Evolutionary conservation across 1,284 basidiomycete genomes (phyloP).

Genomic region (Ganoderma leucocontextum): DNA sequence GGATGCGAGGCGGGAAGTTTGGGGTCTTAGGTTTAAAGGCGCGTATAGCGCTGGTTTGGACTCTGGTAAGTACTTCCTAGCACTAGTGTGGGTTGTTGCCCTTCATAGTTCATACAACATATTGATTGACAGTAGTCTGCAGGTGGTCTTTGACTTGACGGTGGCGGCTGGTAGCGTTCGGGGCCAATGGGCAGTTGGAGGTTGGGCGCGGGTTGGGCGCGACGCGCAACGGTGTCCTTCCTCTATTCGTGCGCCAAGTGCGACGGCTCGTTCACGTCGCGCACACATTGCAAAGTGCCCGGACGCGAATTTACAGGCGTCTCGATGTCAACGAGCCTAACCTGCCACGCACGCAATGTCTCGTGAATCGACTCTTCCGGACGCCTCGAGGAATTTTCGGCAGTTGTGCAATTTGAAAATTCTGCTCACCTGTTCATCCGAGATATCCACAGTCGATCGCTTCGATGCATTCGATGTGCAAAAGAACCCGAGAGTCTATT

Average conservation of each 20-base stretch:
- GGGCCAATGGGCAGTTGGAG: neutral
- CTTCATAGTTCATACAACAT: neutral
- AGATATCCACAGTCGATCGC: neutral
- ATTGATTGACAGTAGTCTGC: neutral
- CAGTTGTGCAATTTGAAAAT: neutral
- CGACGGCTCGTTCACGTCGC: neutral
- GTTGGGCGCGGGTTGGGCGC: neutral
- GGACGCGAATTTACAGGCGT: constrained; percentile 4
- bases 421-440: neutral
- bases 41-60: neutral
- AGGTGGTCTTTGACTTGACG: neutral
- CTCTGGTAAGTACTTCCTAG: neutral
- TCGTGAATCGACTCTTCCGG: neutral
- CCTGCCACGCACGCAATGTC: neutral
- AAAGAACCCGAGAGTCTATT: constrained; percentile 13
- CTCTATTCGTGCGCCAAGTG: constrained; percentile 3
- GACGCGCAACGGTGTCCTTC: neutral
- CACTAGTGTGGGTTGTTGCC: neutral
- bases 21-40: neutral
- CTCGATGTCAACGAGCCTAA: constrained; percentile 1
- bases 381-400: no score
- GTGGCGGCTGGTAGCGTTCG: neutral
- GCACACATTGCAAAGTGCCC: neutral
- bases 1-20: neutral
- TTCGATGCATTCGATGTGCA: neutral